Evolutionary conservation across 176 grass and related monocot genomes (phyloP), one percentile per base, ranked within the genome.

Genomic region (Oryza punctata): DNA sequence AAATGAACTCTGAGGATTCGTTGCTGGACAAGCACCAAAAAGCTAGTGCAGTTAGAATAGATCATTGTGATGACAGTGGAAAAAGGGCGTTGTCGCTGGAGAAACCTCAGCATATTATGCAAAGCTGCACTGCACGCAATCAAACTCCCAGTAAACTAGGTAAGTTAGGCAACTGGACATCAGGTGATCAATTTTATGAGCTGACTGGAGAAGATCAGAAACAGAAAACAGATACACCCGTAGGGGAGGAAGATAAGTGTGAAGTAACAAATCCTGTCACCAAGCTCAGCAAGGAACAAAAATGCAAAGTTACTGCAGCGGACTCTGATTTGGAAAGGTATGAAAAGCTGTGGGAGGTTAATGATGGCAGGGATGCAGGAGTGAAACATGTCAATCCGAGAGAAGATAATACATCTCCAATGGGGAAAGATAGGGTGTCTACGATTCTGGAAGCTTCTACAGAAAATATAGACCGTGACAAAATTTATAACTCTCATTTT

Each of bases 111-210:
- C 59, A 82, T n/a, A 70, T 63, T 28, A 79, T 84, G 49, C 80
- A 77, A 84, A 6, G 19, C 78, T 61, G 35, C 69, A 73, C 79
- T 69, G 82, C 21, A 35, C 82, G 86, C 54, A 81, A 75, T 76
- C 63, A 86, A 89, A 64, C 76, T 19, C 59, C 15, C 27, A 78
- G 29, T 83, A 89, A 90, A 65, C 67, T 91, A 85, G 87, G 93
- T 24, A 87, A 88, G 78, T 87, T 90, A 72, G 93, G 88, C 25
- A 96, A 91, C 27, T 99, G 93, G 97, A 94, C 74, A 76, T 94
- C 89, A 65, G 91, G 91, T 78, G 88, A 88, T 82, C 89, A 96
- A 82, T 99, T 89, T 86, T 88, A 89, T 81, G 97, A 96, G 84
- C 73, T 96, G 76, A 89, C 50, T 13, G 81, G 86, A 72, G 43